Percentiles rank a stretch among this genome's conserved stretches.
Conservation (phyloP, 306 rosid genomes). For the Albizia julibrissin region DNA sequence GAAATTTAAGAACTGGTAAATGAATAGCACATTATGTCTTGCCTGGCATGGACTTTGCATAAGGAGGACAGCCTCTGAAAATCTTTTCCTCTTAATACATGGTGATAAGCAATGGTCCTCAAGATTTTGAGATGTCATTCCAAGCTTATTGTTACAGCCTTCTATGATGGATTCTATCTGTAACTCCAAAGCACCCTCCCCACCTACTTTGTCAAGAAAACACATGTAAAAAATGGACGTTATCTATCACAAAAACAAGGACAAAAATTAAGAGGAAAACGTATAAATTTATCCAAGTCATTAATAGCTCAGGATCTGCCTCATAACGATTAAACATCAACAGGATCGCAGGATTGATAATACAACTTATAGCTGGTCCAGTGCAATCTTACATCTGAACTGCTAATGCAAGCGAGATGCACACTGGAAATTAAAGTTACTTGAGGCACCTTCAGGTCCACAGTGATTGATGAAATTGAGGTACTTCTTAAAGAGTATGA, state of each 20-base stretch:
- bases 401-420: not conserved
- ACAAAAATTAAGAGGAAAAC: not conserved
- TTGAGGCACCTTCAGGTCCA: slow-evolving; percentile 3
- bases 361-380: slow-evolving; percentile 6
- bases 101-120: slow-evolving; percentile 45
- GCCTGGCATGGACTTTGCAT: slow-evolving; percentile 63
- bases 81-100: slow-evolving; percentile 46
- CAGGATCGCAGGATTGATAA: not conserved
- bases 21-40: slow-evolving; percentile 36
- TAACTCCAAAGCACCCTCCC: slow-evolving; percentile 56
- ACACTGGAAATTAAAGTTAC: not conserved
- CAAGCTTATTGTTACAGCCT: slow-evolving; percentile 62
- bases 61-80: slow-evolving; percentile 56
- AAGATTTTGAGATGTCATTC: slow-evolving; percentile 30
- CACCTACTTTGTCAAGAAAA: slow-evolving; percentile 47
- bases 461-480: slow-evolving; percentile 7
- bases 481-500: not conserved
- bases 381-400: not conserved
- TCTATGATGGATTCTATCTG: slow-evolving; percentile 71
- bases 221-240: slow-evolving; percentile 19
- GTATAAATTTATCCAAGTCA: not conserved
- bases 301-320: slow-evolving; percentile 25
- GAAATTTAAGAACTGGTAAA: slow-evolving; percentile 7
- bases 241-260: slow-evolving; percentile 25
- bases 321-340: not conserved